Conservation (phyloP, 495 filamentous ascomycete genomes). For the Patellaria atrata region DNA sequence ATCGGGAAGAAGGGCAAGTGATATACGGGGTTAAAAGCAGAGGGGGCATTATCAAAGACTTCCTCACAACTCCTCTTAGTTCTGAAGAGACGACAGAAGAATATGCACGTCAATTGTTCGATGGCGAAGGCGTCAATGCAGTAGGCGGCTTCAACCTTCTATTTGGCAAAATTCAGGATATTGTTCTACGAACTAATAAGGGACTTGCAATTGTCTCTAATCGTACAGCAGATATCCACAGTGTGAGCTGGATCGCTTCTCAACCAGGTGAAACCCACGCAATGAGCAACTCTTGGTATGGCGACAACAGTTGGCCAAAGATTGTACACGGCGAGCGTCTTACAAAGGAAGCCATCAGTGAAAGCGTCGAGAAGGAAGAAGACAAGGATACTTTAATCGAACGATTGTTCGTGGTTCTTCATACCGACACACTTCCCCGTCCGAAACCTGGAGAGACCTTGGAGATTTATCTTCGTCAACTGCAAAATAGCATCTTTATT, state of each 20-base stretch:
- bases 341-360: conserved; percentile 32
- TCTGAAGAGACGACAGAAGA: conserved; percentile 33
- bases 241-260: conserved; percentile 55
- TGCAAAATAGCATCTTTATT: conserved; percentile 74
- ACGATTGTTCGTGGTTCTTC: conserved; percentile 54
- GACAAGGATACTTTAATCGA: conserved; percentile 52
- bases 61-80: conserved; percentile 41
- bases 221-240: conserved; percentile 49
- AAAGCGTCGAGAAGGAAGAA: conserved; percentile 32
- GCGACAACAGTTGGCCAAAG: conserved; percentile 69
- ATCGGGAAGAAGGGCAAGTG: conserved; percentile 55
- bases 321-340: conserved; percentile 43
- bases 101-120: conserved; percentile 58
- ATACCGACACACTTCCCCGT: conserved; percentile 54
- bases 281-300: conserved; percentile 74
- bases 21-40: conserved; percentile 50
- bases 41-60: conserved; percentile 76
- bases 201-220: conserved; percentile 76
- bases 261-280: conserved; percentile 52
- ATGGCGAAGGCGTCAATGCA: conserved; percentile 47
- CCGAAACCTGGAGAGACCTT: conserved; percentile 41
- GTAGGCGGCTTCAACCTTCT: conserved; percentile 91
- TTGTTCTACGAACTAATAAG: conserved; percentile 23
- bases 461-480: conserved; percentile 52
- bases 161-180: conserved; percentile 57